Evolutionary conservation across 2,329 filamentous ascomycete species (phyloP).

Genomic region (Verticillium longisporum): DNA sequence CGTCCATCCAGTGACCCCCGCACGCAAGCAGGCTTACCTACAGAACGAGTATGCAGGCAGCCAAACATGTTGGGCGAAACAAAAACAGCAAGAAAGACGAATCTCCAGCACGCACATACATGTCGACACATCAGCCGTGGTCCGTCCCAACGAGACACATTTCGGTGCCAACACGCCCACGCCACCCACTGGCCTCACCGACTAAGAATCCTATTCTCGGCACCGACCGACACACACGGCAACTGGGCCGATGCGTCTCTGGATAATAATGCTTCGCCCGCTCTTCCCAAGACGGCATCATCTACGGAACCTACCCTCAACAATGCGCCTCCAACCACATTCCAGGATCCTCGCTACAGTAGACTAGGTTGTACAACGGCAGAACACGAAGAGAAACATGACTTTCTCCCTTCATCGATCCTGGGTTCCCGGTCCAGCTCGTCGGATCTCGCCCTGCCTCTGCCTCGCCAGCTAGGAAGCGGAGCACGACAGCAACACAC

Average conservation of each 20-base stretch:
- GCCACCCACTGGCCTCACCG: too few species aligned
- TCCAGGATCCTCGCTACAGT: not conserved
- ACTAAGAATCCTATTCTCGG: too few species aligned
- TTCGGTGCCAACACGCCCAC: not conserved
- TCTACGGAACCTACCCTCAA: not conserved
- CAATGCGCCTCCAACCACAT: not conserved
- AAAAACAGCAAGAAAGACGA: too few species aligned
- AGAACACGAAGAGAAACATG: not conserved
- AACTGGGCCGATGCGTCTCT: not conserved
- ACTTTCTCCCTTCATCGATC: not conserved
- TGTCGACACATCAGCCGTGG: too few species aligned
- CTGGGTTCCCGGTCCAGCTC: not conserved
- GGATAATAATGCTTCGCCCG: not conserved
- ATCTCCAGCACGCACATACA: too few species aligned
- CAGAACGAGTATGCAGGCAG: too few species aligned
- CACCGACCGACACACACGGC: not conserved
- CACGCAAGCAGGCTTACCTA: too few species aligned
- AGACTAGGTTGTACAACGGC: not conserved
- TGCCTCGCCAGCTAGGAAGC: not conserved
- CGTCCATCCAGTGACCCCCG: too few species aligned
- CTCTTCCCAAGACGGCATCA: too few species aligned
- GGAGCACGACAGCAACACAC: not conserved
- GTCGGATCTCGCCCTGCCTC: not conserved
- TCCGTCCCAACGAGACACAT: not conserved
- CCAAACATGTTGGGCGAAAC: too few species aligned